phyloP scores from a whole-genome alignment of 306 rosid genomes.

The Cotoneaster glaucophyllus region DNA sequence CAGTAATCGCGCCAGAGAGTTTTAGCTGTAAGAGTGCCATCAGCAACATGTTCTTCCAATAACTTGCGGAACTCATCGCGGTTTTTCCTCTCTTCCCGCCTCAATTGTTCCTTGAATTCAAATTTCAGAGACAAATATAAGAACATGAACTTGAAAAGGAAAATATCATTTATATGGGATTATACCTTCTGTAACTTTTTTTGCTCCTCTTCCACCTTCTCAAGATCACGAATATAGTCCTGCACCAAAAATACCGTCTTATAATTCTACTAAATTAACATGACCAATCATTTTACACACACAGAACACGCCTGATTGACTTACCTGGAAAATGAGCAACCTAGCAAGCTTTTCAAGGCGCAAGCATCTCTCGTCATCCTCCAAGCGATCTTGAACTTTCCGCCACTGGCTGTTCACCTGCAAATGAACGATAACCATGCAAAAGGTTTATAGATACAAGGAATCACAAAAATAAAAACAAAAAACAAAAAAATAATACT shows the following conservation, averaged over 20 bases:
- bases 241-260: conserved; percentile 42
- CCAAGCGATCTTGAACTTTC: conserved; percentile 95
- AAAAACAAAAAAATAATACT: not conserved
- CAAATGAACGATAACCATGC: conserved; percentile 10
- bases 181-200: conserved; percentile 75
- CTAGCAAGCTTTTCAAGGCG: conserved; percentile 93
- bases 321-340: conserved; percentile 85
- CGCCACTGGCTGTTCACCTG: conserved; percentile 91
- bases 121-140: conserved; percentile 16
- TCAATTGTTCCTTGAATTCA: conserved; percentile 57
- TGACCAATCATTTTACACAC: not conserved
- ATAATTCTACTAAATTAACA: conserved; percentile 6
- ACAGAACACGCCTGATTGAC: not conserved
- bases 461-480: conserved; percentile 12
- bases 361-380: conserved; percentile 88
- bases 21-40: conserved; percentile 75
- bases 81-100: conserved; percentile 87
- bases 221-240: conserved; percentile 95
- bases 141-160: conserved; percentile 17
- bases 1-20: conserved; percentile 90
- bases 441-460: conserved; percentile 3
- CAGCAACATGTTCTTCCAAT: conserved; percentile 68
- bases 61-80: conserved; percentile 91
- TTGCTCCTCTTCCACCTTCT: conserved; percentile 92
- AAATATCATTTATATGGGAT: conserved; percentile 8